Evolutionary conservation across 208 protist species (phyloP), one percentile per base, ranked within the genome.

Genomic region (Vickermania ingenoplastis): DNA sequence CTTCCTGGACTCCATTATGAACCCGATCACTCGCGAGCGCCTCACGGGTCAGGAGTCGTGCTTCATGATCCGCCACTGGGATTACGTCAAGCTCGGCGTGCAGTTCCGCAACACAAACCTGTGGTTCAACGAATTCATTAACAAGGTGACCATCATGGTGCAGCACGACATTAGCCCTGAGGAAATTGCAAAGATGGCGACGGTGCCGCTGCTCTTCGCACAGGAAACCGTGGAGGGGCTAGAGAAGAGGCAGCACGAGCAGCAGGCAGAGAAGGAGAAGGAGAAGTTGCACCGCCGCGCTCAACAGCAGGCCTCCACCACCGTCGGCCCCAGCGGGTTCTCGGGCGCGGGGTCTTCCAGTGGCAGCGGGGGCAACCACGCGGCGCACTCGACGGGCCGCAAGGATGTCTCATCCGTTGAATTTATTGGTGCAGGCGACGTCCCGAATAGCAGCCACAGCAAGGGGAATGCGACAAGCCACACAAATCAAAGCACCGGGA

Each of bases 1-100:
- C 25, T 59, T 59, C 27, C 4, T 41, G 14, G 54, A 59, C 26
- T 14, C 54, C 27, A 59, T 59, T 41, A 14, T 14, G n/a, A 59
- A 59, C 26, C 54, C 54, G 41, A 59, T 41, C 13, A 55, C 51
- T 27, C 23, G 26, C 13, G 25, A 29, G 54, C 50, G 50, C n/a
- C 13, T 29, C 26, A 14, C 25, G 23, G 27, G 25, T 7, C 13
- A 59, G n/a, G 14, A 14, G 25, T 29, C 24, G 4, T 22, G 26
- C 14, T 59, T 59, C 21, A 14, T 59, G 24, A 14, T 17, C 27
- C 41, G 17, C 21, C 54, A 22, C 27, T 59, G 54, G 54, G 25
- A 59, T 26, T 59, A 59, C 54, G 14, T 41, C 27, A n/a, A 22
- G 27, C 24, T 59, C 11, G 50, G 50, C 23, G 24, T 28, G 21